phyloP scores from a whole-genome alignment of 2,329 filamentous ascomycete genomes.

The Sporothrix humicola region DNA sequence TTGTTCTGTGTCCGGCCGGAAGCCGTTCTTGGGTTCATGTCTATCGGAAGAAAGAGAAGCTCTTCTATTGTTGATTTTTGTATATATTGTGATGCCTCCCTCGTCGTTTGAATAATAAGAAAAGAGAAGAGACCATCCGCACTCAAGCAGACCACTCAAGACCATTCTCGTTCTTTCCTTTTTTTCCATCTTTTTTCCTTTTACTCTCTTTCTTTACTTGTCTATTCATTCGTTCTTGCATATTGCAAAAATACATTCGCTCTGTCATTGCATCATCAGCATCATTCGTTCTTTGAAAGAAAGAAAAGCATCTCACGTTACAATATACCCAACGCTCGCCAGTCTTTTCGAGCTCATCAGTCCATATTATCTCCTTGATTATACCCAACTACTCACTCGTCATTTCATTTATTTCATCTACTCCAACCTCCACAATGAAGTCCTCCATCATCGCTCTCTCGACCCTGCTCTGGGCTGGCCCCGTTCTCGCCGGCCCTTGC shows the following conservation, averaged over 20 bases:
- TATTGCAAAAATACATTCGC: conserved; percentile 13
- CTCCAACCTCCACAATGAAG: conserved; percentile 17
- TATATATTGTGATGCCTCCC: conserved; percentile 22
- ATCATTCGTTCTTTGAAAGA: conserved; percentile 27
- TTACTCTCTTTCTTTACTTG: background rate
- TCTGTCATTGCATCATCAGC: background rate
- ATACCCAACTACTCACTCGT: background rate
- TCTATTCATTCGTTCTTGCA: conserved; percentile 22
- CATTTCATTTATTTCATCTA: background rate
- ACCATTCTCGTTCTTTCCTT: conserved; percentile 24
- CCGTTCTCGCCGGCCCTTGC: conserved; percentile 17
- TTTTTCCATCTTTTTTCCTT: background rate
- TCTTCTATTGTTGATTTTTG: background rate
- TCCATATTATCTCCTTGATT: background rate
- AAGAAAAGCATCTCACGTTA: background rate
- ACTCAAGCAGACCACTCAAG: background rate
- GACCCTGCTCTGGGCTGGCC: conserved; percentile 23
- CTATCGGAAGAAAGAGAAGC: background rate
- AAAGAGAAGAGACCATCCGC: conserved; percentile 2
- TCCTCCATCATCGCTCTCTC: conserved; percentile 17
- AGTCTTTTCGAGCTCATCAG: conserved; percentile 6
- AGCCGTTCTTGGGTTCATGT: background rate
- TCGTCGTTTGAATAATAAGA: background rate
- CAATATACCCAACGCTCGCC: background rate
- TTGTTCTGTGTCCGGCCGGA: background rate